Conservation (phyloP, 345 rosid species). For the Pugionium cornutum region DNA sequence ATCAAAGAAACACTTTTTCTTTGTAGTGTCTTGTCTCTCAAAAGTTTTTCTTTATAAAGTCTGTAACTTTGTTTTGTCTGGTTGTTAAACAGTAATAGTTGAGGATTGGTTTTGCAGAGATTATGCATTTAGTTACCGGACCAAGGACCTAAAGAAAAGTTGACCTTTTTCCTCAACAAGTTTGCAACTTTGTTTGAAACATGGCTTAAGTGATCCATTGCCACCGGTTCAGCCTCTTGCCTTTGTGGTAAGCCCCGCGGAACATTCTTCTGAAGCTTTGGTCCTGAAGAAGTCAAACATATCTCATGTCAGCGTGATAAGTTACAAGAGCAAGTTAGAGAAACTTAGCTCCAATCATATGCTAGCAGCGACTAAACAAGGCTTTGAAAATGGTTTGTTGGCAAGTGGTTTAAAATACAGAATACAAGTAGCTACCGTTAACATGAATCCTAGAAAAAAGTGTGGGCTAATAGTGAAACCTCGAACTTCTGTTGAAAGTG, state of each 20-base stretch:
- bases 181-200: conserved; percentile 78
- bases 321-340: conserved; percentile 23
- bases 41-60: not conserved
- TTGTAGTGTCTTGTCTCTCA: conserved; percentile 26
- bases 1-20: conserved; percentile 14
- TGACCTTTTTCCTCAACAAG: conserved; percentile 87
- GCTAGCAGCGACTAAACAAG: conserved; percentile 6
- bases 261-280: conserved; percentile 20
- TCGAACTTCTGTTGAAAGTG: conserved; percentile 40
- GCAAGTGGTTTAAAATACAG: conserved; percentile 54
- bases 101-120: conserved; percentile 59
- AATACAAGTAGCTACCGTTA: conserved; percentile 47
- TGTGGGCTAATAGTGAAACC: conserved; percentile 68
- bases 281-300: not conserved
- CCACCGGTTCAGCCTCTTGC: conserved; percentile 71
- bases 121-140: conserved; percentile 71
- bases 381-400: conserved; percentile 43
- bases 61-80: conserved; percentile 24
- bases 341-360: conserved; percentile 15
- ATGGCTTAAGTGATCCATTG: conserved; percentile 81
- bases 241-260: too few species aligned
- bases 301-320: not conserved
- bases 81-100: conserved; percentile 10
- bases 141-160: conserved; percentile 74
- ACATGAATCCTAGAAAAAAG: conserved; percentile 56